Evolutionary conservation across 2,329 filamentous ascomycete species (phyloP).

Genomic region (Colletotrichum lini): DNA sequence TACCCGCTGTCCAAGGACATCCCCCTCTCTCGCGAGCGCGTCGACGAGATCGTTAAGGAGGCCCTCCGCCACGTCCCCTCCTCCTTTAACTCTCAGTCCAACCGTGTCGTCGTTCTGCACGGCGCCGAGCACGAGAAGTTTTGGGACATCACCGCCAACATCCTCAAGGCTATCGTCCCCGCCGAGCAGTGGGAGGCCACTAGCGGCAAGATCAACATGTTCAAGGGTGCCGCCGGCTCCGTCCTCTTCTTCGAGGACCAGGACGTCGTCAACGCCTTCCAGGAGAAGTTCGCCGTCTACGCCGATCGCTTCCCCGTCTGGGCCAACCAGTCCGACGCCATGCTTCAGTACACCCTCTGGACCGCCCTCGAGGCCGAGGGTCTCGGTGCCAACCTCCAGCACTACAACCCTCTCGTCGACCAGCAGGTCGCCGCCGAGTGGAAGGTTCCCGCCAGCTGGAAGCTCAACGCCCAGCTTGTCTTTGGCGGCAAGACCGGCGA

Average conservation of each 20-base stretch:
- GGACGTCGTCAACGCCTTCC: conserved; percentile 73
- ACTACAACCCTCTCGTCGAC: conserved; percentile 92
- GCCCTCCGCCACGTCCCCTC: conserved; percentile 80
- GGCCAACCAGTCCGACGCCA: conserved; percentile 83
- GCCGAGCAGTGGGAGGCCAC: conserved; percentile 72
- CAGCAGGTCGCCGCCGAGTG: conserved; percentile 77
- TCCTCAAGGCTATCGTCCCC: conserved; percentile 78
- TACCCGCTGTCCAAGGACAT: conserved; percentile 78
- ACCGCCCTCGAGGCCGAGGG: conserved; percentile 86
- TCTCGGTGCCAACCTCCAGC: conserved; percentile 90
- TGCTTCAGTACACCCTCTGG: conserved; percentile 88
- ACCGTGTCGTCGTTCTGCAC: conserved; percentile 83
- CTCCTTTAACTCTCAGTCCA: conserved; percentile 91
- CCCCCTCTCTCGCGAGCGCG: conserved; percentile 68
- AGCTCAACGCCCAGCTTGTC: conserved; percentile 85
- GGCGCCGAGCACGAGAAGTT: conserved; percentile 88
- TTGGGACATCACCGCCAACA: conserved; percentile 80
- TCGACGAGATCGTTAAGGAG: conserved; percentile 76
- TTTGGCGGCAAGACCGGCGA: conserved; percentile 77
- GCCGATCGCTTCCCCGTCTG: conserved; percentile 85
- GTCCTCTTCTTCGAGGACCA: conserved; percentile 92
- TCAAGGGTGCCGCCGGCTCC: conserved; percentile 82
- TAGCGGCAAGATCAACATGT: conserved; percentile 61
- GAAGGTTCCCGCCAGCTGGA: conserved; percentile 80
- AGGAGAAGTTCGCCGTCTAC: conserved; percentile 80